These are phyloP conservation scores for Blastobotrys mokoenaii DNA, from an alignment of 805 yeast genomes.

Conservation along the genomic window DNA sequence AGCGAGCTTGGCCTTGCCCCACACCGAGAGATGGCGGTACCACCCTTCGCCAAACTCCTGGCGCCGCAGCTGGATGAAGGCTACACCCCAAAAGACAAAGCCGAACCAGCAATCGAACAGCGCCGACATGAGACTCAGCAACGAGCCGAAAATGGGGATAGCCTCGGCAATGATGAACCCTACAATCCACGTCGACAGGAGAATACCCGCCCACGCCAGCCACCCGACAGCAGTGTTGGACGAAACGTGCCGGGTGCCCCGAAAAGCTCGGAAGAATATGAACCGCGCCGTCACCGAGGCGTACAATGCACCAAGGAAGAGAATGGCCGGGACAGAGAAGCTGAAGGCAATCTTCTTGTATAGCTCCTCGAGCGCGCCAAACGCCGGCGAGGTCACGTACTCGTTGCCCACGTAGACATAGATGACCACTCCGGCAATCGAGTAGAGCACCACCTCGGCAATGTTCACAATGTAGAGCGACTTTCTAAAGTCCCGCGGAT, in stretches of 20 bases:
- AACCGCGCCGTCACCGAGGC: constrained; percentile 48
- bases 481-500: constrained; percentile 49
- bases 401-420: constrained; percentile 49
- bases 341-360: constrained; percentile 49
- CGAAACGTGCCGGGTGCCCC: constrained; percentile 35
- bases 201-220: constrained; percentile 41
- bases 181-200: constrained; percentile 38
- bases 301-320: constrained; percentile 49
- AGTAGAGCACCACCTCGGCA: constrained; percentile 41
- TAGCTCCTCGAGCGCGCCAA: constrained; percentile 40
- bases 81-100: constrained; percentile 53
- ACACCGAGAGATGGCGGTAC: constrained; percentile 23
- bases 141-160: constrained; percentile 54
- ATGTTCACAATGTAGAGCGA: constrained; percentile 45
- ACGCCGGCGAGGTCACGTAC: constrained; percentile 52
- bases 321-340: constrained; percentile 52
- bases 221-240: constrained; percentile 46
- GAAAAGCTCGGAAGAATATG: constrained; percentile 40
- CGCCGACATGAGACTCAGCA: constrained; percentile 51
- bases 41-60: constrained; percentile 29
- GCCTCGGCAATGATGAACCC: constrained; percentile 57
- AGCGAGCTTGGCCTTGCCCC: constrained; percentile 33
- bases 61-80: constrained; percentile 40
- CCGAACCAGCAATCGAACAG: constrained; percentile 62
- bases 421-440: constrained; percentile 49